Base-by-base conservation (phyloP, 495 filamentous ascomycete genomes). In the Sabuloglossum arenarium region DNA sequence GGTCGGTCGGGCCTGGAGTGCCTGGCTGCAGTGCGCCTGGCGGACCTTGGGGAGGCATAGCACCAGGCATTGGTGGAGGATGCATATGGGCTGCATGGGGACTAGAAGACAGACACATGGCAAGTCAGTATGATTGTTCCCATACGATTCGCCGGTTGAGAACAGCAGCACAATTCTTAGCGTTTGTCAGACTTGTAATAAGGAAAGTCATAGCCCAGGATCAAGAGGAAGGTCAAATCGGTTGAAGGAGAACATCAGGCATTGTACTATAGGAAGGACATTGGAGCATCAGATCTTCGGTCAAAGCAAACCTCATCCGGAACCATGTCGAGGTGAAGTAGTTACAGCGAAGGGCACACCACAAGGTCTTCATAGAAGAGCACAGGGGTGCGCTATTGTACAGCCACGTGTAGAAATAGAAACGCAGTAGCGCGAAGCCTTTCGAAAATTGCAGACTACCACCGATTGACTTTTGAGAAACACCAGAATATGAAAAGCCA, bases 1-100 rank as follows among this genome's bases (percentile, higher is more conserved):
- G 64, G 37, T 72, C 69, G 25, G 63, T 66, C 23, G 70, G 67
- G 53, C 72, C 71, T 45, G 69, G 67, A 56, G 61, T 63, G 56
- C 66, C 69, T n/a, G 68, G 61, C 28, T 62, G 57, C 29, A 72
- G 51, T 1, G 70, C 66, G 12, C 72, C 72, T 29, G 72, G 72
- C 4, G 67, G 68, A 23, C 68, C 70, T 51, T 64, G 67, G 12
- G 68, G 68, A 58, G 64, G 63, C 37, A 65, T 64, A 53, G 67
- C 68, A 19, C 69, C 65, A 12, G 64, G 62, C 45, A 62, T 64
- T 53, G 67, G 67, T 52, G 66, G 67, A 53, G 69, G 70, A 59
- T 75, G 72, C 61, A 67, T 65, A 50, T 74, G 72, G 60, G 68
- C 69, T 55, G 72, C 68, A 64, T 74, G 65, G 58, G 68, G 69